phyloP scores from a whole-genome alignment of 805 yeast species.

The Candida pini region DNA sequence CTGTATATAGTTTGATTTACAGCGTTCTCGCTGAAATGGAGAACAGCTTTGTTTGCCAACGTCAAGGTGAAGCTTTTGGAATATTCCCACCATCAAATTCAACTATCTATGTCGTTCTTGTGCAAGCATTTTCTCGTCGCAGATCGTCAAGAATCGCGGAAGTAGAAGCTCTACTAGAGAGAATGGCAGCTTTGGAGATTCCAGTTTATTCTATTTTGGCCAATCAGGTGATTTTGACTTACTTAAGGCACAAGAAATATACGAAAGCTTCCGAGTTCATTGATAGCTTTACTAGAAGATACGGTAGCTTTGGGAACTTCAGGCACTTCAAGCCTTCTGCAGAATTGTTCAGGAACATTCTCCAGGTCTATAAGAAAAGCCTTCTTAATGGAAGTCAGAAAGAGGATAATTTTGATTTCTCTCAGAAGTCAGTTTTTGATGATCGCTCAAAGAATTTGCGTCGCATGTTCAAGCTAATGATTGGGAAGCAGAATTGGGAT shows the following conservation, averaged over 20 bases:
- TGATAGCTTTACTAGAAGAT: slow-evolving; percentile 19
- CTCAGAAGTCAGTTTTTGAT: slow-evolving; percentile 2
- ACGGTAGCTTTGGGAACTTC: no score
- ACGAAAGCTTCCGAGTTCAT: slow-evolving; percentile 29
- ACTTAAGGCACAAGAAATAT: slow-evolving; percentile 24
- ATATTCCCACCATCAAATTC: slow-evolving; percentile 35
- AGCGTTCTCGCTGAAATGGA: slow-evolving; percentile 28
- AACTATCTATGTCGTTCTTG: slow-evolving; percentile 36
- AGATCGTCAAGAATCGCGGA: slow-evolving; percentile 19
- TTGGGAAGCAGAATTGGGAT: slow-evolving; percentile 11
- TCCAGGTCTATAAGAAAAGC: slow-evolving; percentile 14
- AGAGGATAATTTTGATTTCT: slow-evolving; percentile 2
- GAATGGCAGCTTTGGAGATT: slow-evolving; percentile 28
- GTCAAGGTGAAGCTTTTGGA: slow-evolving; percentile 9
- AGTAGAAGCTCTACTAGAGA: slow-evolving; percentile 25
- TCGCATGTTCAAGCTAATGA: slow-evolving; percentile 11
- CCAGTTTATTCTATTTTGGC: slow-evolving; percentile 32
- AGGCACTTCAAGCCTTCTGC: slow-evolving; percentile 10
- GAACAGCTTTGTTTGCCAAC: slow-evolving; percentile 7
- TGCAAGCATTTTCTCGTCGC: slow-evolving; percentile 30
- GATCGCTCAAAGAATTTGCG: slow-evolving; percentile 12
- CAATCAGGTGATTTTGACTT: slow-evolving; percentile 32
- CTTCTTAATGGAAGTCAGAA: slow-evolving; percentile 6
- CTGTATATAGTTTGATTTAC: slow-evolving; percentile 24
- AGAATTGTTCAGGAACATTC: slow-evolving; percentile 12